A percentile compares a stretch with the other conserved stretches of the same genome.
phyloP scores from a whole-genome alignment of 169 alveolate species.

The Eimeria praecox region DNA sequence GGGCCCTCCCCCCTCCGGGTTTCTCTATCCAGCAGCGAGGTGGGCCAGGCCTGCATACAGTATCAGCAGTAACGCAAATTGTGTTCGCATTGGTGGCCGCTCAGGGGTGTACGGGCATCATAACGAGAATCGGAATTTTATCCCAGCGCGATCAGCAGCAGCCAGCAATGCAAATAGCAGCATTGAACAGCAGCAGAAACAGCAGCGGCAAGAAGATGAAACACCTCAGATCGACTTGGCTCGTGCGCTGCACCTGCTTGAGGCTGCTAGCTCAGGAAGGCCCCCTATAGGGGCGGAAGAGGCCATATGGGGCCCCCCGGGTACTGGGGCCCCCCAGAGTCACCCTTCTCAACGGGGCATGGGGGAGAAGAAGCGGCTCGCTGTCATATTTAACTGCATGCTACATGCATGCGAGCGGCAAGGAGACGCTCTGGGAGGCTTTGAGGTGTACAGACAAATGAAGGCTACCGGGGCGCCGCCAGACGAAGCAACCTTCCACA shows the following conservation, averaged over 20 bases:
- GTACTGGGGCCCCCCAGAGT: background rate
- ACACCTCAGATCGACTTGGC: conserved; percentile 63
- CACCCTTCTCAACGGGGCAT: background rate
- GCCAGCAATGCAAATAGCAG: background rate
- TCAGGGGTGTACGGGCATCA: background rate
- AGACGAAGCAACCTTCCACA: conserved; percentile 65
- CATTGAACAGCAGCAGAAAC: background rate
- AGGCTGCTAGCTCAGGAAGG: conserved; percentile 64
- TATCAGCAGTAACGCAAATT: background rate
- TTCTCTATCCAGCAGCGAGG: background rate
- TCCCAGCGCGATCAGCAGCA: background rate
- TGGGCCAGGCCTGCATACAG: conserved; percentile 20
- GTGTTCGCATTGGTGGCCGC: background rate
- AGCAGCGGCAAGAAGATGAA: conserved; percentile 40
- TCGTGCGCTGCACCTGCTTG: conserved; percentile 62
- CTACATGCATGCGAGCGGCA: conserved; percentile 73
- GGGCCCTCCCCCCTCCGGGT: background rate
- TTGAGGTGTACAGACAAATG: conserved; percentile 69
- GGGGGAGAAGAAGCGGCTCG: conserved; percentile 65
- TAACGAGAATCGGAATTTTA: background rate
- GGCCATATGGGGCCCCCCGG: background rate
- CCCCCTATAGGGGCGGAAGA: conserved; percentile 3
- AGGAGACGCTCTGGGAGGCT: conserved; percentile 70
- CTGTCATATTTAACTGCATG: conserved; percentile 69
- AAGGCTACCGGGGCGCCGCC: conserved; percentile 48